phyloP scores from a whole-genome alignment of 2,329 filamentous ascomycete species.

The Hymenoscyphus infarciens region DNA sequence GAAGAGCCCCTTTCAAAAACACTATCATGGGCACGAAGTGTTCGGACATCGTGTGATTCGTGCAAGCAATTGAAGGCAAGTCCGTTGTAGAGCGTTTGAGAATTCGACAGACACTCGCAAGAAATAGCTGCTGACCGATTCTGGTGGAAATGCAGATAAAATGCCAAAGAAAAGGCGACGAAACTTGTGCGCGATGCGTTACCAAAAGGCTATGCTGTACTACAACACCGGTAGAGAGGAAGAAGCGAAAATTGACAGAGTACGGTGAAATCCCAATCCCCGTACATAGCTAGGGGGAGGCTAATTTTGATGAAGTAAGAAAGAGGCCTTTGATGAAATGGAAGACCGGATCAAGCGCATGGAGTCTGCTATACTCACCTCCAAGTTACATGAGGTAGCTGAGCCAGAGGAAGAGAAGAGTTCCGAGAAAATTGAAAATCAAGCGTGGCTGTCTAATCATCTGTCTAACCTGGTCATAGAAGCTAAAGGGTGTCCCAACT shows the following conservation, averaged over 20 bases:
- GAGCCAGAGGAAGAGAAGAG: conserved; percentile 14
- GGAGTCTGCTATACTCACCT: conserved; percentile 25
- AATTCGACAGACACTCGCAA: conserved; percentile 5
- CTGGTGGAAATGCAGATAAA: conserved; percentile 21
- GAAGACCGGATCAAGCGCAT: conserved; percentile 28
- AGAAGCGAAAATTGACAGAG: conserved; percentile 26
- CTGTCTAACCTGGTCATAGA: conserved; percentile 26
- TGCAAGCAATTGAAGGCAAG: conserved; percentile 28
- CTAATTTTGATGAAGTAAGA: conserved; percentile 17
- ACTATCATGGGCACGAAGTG: conserved; percentile 20
- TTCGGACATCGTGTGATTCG: conserved; percentile 28
- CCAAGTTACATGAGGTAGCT: conserved; percentile 15
- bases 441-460: conserved; percentile 21
- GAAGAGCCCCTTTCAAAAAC: conserved; percentile 13
- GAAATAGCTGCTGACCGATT: conserved; percentile 10
- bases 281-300: not conserved
- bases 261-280: conserved; percentile 1
- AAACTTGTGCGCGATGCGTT: conserved; percentile 24
- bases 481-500: conserved; percentile 18
- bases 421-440: conserved; percentile 21
- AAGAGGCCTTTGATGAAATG: conserved; percentile 20
- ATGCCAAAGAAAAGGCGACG: conserved; percentile 22
- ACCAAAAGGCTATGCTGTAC: conserved; percentile 23
- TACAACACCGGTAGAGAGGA: conserved; percentile 27
- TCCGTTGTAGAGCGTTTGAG: not conserved